These are phyloP conservation scores for Epichloe brachyelytri DNA, from an alignment of 2,329 filamentous ascomycete species.

Conservation along the genomic window DNA sequence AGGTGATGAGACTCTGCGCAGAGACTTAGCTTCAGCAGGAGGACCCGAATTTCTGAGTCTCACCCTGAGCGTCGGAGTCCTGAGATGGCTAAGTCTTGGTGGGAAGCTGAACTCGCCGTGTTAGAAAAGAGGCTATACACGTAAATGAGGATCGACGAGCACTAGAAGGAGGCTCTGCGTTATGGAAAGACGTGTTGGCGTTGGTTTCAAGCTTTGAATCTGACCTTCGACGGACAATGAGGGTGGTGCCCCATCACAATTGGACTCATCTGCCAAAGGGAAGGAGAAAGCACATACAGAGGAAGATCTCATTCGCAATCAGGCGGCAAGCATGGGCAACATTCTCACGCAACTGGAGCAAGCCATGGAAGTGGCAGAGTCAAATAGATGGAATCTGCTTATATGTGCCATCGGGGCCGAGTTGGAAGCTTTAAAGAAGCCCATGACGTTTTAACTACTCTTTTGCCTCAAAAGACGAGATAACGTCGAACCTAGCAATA, in stretches of 20 bases:
- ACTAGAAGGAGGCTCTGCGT: constrained; percentile 49
- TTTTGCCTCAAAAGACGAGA: not conserved
- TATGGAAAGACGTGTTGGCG: constrained; percentile 52
- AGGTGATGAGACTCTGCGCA: constrained; percentile 6
- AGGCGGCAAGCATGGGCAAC: constrained; percentile 42
- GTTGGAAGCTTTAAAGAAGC: constrained; percentile 51
- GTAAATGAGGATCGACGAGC: constrained; percentile 51
- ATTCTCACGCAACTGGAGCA: constrained; percentile 43
- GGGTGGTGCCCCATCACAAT: constrained; percentile 11
- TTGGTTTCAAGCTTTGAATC: constrained; percentile 53
- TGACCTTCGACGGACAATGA: constrained; percentile 44
- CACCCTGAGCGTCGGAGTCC: constrained; percentile 51
- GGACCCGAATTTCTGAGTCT: constrained; percentile 46
- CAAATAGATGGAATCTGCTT: constrained; percentile 58
- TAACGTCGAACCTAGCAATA: not conserved
- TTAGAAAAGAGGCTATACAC: constrained; percentile 41
- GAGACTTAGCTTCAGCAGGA: constrained; percentile 17
- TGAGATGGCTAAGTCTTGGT: constrained; percentile 60
- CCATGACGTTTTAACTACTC: constrained; percentile 34
- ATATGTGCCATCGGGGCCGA: constrained; percentile 67
- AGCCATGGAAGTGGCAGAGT: constrained; percentile 41
- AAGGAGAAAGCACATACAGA: constrained; percentile 19
- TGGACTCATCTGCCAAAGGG: constrained; percentile 12
- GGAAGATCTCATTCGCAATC: constrained; percentile 28
- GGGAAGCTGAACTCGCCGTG: constrained; percentile 47